phyloP scores from a whole-genome alignment of 108 stramenopile species.

The Cyclostephanos invisitatus region DNA sequence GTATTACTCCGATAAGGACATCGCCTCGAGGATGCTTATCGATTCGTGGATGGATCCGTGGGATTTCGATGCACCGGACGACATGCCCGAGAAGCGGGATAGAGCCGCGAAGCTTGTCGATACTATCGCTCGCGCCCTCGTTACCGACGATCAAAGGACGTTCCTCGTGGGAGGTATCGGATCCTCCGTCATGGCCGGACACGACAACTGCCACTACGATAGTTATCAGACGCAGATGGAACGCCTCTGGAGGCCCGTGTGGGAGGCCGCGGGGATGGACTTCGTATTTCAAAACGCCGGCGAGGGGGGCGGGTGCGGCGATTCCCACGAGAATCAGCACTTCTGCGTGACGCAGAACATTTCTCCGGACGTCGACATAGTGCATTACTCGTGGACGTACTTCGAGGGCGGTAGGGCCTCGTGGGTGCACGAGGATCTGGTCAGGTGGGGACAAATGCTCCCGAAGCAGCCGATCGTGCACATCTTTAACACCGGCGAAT shows the following conservation, averaged over 20 bases:
- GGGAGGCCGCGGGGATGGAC: constrained; percentile 47
- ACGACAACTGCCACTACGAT: constrained; percentile 42
- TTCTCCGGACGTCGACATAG: constrained; percentile 26
- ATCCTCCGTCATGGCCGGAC: constrained; percentile 44
- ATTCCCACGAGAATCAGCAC: constrained; percentile 35
- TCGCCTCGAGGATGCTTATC: constrained; percentile 26
- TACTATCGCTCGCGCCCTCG: constrained; percentile 39
- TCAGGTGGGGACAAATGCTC: constrained; percentile 50
- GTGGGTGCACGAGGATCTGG: constrained; percentile 35
- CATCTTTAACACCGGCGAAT: constrained; percentile 39
- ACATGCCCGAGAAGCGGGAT: not conserved
- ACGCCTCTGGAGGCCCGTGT: constrained; percentile 29
- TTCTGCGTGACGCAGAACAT: constrained; percentile 44
- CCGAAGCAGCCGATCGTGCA: constrained; percentile 46
- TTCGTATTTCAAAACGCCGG: constrained; percentile 42
- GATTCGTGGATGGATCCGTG: constrained; percentile 31
- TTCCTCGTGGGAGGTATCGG: constrained; percentile 37
- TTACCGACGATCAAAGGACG: constrained; percentile 27
- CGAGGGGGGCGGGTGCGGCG: constrained; percentile 44
- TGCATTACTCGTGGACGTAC: constrained; percentile 46
- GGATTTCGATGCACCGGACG: constrained; percentile 31
- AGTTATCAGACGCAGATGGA: constrained; percentile 40
- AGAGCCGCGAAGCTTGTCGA: constrained; percentile 19
- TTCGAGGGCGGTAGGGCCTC: constrained; percentile 26
- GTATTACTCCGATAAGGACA: constrained; percentile 35